Percentiles rank a stretch among this genome's conserved stretches.
Conservation (phyloP, 2,329 filamentous ascomycete genomes). For the Sporothrix humicola region DNA sequence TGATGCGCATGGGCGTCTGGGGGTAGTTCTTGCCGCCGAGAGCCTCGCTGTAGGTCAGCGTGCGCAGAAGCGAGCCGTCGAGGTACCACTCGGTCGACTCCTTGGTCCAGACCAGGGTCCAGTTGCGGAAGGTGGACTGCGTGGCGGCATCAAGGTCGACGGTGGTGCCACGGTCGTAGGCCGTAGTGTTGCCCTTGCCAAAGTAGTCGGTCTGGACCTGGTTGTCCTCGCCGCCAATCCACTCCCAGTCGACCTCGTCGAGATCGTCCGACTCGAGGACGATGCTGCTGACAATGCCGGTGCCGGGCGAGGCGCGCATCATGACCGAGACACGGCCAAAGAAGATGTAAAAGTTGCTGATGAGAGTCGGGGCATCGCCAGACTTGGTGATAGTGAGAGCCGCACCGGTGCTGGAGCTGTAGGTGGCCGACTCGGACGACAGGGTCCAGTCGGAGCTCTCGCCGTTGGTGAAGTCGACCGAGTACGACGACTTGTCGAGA, state of each 20-base stretch:
- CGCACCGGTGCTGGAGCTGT: constrained; percentile 31
- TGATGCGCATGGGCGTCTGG: constrained; percentile 62
- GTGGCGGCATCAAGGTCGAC: constrained; percentile 53
- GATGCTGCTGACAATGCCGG: constrained; percentile 56
- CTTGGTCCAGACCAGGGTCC: constrained; percentile 63
- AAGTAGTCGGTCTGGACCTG: constrained; percentile 58
- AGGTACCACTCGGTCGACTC: constrained; percentile 60
- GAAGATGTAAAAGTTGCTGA: constrained; percentile 56
- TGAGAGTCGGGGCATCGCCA: constrained; percentile 54
- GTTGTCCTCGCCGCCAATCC: constrained; percentile 43
- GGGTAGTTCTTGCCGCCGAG: constrained; percentile 56
- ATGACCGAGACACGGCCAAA: constrained; percentile 53
- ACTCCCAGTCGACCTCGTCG: constrained; percentile 61
- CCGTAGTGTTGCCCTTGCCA: constrained; percentile 58
- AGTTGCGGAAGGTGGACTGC: constrained; percentile 58
- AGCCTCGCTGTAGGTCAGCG: constrained; percentile 54
- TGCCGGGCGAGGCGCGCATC: constrained; percentile 54
- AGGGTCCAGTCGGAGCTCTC: constrained; percentile 30
- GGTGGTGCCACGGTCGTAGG: constrained; percentile 50
- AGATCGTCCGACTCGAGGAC: constrained; percentile 58
- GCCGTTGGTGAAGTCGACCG: constrained; percentile 35
- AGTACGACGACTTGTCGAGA: constrained; percentile 20
- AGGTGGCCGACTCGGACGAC: constrained; percentile 16
- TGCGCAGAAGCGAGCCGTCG: constrained; percentile 60
- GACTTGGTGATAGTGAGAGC: constrained; percentile 29